These are phyloP conservation scores for Cutaneotrichosporon mucoides DNA, from an alignment of 1,284 basidiomycete species.

Conservation along the genomic window DNA sequence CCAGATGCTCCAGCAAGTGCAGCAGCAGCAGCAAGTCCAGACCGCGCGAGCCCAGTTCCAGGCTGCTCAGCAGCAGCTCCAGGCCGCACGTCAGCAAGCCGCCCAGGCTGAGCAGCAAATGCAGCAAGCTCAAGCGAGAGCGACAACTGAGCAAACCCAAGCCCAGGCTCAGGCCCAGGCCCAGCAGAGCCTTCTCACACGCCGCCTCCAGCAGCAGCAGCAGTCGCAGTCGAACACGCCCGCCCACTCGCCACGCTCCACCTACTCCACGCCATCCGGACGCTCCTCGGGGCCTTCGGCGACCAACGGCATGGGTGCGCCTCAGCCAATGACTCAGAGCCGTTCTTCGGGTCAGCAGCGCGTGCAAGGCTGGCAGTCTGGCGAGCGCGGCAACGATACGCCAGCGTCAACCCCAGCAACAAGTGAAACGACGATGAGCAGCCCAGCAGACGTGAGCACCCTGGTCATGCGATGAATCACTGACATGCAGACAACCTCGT, in stretches of 20 bases:
- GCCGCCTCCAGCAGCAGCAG: slow-evolving; percentile 33
- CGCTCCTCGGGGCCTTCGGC: neutral
- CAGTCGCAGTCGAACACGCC: slow-evolving; percentile 5
- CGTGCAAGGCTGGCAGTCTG: neutral
- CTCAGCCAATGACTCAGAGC: neutral
- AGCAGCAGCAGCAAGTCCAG: slow-evolving; percentile 10
- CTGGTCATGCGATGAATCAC: neutral
- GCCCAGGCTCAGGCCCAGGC: neutral
- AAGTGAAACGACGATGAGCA: slow-evolving; percentile 10
- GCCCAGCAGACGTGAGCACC: slow-evolving; percentile 32
- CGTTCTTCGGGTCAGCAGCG: neutral
- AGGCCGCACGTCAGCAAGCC: slow-evolving; percentile 6
- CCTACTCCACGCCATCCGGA: neutral
- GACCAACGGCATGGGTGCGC: neutral
- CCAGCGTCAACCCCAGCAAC: neutral
- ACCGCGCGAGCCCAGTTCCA: slow-evolving; percentile 5
- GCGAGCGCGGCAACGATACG: neutral
- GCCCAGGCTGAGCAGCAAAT: slow-evolving; percentile 10
- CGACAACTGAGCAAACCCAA: slow-evolving; percentile 1
- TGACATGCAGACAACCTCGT: slow-evolving; percentile 11
- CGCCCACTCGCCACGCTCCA: neutral
- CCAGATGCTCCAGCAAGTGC: slow-evolving; percentile 11
- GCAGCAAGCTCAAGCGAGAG: slow-evolving; percentile 3
- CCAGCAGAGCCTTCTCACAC: slow-evolving; percentile 27
- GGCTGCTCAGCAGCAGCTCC: slow-evolving; percentile 12